These are phyloP conservation scores for Globisporangium cederbergense DNA, from an alignment of 352 stramenopile species.

Conservation along the genomic window DNA sequence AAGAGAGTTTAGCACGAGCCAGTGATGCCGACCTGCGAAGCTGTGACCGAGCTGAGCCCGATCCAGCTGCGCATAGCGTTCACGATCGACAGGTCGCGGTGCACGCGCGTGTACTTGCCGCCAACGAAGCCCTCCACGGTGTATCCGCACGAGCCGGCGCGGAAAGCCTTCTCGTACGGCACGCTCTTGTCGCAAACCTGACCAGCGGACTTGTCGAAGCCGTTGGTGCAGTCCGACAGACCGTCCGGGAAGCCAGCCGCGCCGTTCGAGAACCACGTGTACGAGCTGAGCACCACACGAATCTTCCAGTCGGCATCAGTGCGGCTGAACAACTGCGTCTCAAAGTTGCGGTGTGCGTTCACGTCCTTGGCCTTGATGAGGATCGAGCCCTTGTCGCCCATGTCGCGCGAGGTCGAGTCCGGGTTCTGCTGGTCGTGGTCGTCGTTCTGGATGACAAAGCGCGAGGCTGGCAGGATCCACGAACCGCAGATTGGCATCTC, in stretches of 20 bases:
- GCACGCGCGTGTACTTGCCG: constrained; percentile 64
- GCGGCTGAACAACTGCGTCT: constrained; percentile 51
- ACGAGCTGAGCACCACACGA: constrained; percentile 72
- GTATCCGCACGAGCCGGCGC: constrained; percentile 52
- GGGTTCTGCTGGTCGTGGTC: constrained; percentile 68
- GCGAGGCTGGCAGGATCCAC: constrained; percentile 56
- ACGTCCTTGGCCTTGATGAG: constrained; percentile 55
- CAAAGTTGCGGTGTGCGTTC: constrained; percentile 45
- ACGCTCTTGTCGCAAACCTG: constrained; percentile 32
- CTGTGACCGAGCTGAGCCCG: constrained; percentile 29
- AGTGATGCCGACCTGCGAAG: constrained; percentile 35
- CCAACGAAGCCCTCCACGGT: constrained; percentile 49
- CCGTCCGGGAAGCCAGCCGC: constrained; percentile 52
- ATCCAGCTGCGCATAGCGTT: constrained; percentile 65
- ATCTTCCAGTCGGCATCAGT: constrained; percentile 57
- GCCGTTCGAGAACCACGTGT: constrained; percentile 45
- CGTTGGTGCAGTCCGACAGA: constrained; percentile 31
- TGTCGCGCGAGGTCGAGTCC: constrained; percentile 47
- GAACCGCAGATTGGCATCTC: constrained; percentile 47
- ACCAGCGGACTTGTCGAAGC: constrained; percentile 31
- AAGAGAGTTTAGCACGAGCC: constrained; percentile 27
- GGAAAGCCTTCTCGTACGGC: constrained; percentile 50
- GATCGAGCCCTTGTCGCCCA: constrained; percentile 51
- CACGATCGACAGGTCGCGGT: constrained; percentile 60
- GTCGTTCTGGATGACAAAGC: constrained; percentile 75